phyloP scores from a whole-genome alignment of 2,329 filamentous ascomycete genomes.

The Ascochyta clinopodiicola region DNA sequence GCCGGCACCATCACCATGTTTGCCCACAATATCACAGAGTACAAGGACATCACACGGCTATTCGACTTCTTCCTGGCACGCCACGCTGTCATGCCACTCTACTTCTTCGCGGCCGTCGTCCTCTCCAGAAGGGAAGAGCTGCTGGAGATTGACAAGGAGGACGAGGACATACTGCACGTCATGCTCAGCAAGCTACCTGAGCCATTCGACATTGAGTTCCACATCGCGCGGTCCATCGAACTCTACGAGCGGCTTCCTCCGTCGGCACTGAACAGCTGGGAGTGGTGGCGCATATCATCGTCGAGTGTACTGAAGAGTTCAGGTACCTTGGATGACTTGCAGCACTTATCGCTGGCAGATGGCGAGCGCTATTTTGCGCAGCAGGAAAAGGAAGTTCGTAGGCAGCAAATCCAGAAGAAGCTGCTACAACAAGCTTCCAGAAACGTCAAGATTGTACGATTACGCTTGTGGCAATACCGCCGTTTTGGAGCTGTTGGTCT shows the following conservation, averaged over 20 bases:
- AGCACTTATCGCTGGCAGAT: conserved; percentile 66
- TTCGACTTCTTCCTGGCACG: conserved; percentile 91
- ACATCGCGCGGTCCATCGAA: conserved; percentile 70
- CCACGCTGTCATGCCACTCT: conserved; percentile 87
- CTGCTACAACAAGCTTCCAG: conserved; percentile 56
- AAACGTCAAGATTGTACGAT: conserved; percentile 41
- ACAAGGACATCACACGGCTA: conserved; percentile 84
- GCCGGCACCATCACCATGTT: conserved; percentile 95
- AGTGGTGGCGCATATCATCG: conserved; percentile 75
- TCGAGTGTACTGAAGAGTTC: conserved; percentile 88
- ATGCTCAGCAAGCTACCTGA: conserved; percentile 85
- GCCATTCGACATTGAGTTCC: conserved; percentile 77
- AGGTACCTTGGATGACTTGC: conserved; percentile 56
- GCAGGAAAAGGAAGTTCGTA: conserved; percentile 75
- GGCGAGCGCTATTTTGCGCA: conserved; percentile 72
- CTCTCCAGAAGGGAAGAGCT: conserved; percentile 81
- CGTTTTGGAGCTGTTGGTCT: conserved; percentile 64
- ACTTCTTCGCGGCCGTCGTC: conserved; percentile 81
- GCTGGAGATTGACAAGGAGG: conserved; percentile 77
- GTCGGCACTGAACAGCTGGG: conserved; percentile 65
- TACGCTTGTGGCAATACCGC: conserved; percentile 69
- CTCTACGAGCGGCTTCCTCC: conserved; percentile 75
- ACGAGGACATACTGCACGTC: conserved; percentile 87
- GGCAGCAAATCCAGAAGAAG: conserved; percentile 60
- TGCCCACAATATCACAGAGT: conserved; percentile 91